Conservation (phyloP, 73 alveolate genomes). For the Stentor coeruleus region DNA sequence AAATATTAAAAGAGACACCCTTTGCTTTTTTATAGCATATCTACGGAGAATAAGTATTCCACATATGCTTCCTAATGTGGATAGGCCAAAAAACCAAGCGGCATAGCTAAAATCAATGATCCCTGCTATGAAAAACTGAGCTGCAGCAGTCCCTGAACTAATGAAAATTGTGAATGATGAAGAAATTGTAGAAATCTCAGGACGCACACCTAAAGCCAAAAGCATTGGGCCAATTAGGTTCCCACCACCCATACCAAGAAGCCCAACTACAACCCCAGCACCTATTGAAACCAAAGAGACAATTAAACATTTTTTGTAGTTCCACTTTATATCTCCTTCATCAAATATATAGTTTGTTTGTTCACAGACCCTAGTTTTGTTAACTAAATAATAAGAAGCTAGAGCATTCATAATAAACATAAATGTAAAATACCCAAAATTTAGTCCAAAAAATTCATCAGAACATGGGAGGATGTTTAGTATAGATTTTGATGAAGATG, state of each 20-base stretch:
- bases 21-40: background rate
- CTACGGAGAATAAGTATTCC: background rate
- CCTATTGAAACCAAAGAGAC: background rate
- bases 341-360: conserved; percentile 6
- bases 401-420: background rate
- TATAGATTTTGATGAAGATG: background rate
- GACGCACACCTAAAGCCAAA: conserved; percentile 3
- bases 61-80: background rate
- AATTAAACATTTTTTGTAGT: background rate
- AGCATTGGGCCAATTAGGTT: background rate
- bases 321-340: background rate
- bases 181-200: conserved; percentile 12
- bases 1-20: background rate
- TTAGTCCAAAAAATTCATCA: background rate
- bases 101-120: background rate
- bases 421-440: background rate
- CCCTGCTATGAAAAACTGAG: background rate
- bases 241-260: conserved; percentile 20
- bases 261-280: background rate
- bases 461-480: background rate
- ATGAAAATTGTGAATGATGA: background rate
- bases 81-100: background rate
- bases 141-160: background rate
- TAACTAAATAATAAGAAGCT: background rate
- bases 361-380: background rate